These are phyloP conservation scores for Calonectria ilicicola DNA, from an alignment of 2,329 filamentous ascomycete genomes.

Conservation along the genomic window DNA sequence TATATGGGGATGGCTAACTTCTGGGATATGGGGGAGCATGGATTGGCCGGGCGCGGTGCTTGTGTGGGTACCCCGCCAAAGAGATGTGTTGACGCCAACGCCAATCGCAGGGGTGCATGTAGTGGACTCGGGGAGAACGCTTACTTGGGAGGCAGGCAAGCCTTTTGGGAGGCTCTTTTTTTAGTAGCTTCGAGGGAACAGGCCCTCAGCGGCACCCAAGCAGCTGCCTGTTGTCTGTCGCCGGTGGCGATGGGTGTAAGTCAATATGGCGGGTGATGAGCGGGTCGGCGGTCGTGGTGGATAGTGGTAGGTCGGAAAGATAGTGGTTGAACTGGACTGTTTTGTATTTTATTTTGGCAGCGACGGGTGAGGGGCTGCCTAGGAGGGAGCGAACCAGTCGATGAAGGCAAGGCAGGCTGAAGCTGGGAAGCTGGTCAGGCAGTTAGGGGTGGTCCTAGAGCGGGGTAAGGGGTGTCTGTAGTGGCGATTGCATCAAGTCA, in stretches of 20 bases:
- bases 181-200: constrained; percentile 1
- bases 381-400: constrained; percentile 12
- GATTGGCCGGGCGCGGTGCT: constrained; percentile 51
- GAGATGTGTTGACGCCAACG: constrained; percentile 14
- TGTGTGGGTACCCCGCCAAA: constrained; percentile 51
- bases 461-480: constrained; percentile 43
- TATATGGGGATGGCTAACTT: constrained; percentile 39
- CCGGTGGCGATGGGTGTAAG: constrained; percentile 2
- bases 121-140: constrained; percentile 17
- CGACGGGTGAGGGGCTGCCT: background rate
- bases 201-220: background rate
- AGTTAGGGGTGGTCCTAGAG: constrained; percentile 35
- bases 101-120: constrained; percentile 35
- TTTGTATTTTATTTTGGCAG: constrained; percentile 12
- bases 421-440: constrained; percentile 13
- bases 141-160: constrained; percentile 12
- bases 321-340: background rate
- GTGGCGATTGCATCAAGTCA: constrained; percentile 35
- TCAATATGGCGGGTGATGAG: background rate
- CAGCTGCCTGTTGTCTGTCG: constrained; percentile 2
- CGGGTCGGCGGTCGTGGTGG: background rate
- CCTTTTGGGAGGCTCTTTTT: constrained; percentile 3
- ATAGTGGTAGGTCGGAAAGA: constrained; percentile 4
- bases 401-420: constrained; percentile 21
- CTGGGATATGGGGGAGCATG: constrained; percentile 42